Evolutionary conservation across 2,329 filamentous ascomycete genomes (phyloP), one percentile per base, ranked within the genome.

Genomic region (Bipolaris oryzae): DNA sequence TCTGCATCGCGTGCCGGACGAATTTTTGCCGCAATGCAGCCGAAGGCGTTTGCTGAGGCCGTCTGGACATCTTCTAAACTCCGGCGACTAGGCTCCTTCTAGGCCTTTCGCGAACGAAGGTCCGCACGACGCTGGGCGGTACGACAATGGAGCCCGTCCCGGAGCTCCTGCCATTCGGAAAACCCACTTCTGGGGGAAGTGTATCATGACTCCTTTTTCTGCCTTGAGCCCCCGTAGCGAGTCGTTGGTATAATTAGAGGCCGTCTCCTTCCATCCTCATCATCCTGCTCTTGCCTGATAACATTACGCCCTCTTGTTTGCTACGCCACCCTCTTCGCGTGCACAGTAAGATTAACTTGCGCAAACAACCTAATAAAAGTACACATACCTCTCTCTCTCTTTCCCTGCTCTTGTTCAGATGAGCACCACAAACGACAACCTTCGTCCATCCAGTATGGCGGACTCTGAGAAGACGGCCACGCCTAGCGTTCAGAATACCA

Each of bases 391-490:
- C 18, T 11, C 28, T 18, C 18, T 20, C 33, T n/a, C 25, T 7
- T 44, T 31, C 28, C 43, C n/a, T n/a, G n/a, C n/a, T n/a, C n/a
- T n/a, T n/a, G n/a, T n/a, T n/a, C 18, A 55, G 15, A 73, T 73
- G 70, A 68, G 54, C 56, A 62, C 67, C 42, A 21, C 58, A 47
- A 64, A 69, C 60, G 64, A 67, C 46, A 60, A 68, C 3, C 57
- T 70, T 6, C 67, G 71, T 31, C 68, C 73, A 3, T 50, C 44
- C 47, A 74, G 70, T 45, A 72, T 69, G 68, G 64, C 72, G 23
- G 70, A 70, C 51, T 73, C 70, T n/a, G 72, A 74, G 28, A 70
- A 67, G 49, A 73, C 71, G 9, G 69, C 66, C 42, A 64, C 70
- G 3, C 67, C 62, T 28, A 74, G 71, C 55, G 58, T 63, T 18